phyloP scores from a whole-genome alignment of 805 yeast genomes.

The Naumovozyma castellii region DNA sequence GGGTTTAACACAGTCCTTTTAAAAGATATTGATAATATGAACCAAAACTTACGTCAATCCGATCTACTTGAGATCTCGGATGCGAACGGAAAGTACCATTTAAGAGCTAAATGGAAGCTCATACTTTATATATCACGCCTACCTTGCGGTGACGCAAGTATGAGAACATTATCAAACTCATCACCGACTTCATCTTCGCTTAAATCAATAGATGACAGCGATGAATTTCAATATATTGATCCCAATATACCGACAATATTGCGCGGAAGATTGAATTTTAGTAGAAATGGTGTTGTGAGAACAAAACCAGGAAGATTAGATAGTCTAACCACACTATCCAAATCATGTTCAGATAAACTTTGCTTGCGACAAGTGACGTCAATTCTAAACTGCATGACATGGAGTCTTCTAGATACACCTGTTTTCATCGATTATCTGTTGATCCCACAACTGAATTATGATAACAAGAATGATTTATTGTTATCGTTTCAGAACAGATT shows the following conservation, averaged over 20 bases:
- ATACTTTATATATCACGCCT: constrained; percentile 61
- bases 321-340: constrained; percentile 60
- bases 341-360: constrained; percentile 85
- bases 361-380: constrained; percentile 54
- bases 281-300: constrained; percentile 54
- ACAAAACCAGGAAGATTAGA: constrained; percentile 91
- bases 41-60: constrained; percentile 7
- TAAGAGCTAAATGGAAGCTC: constrained; percentile 35
- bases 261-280: constrained; percentile 59
- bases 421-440: constrained; percentile 40
- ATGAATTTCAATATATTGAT: constrained; percentile 21
- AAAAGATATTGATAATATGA: constrained; percentile 32
- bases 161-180: constrained; percentile 33
- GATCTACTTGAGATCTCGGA: constrained; percentile 4
- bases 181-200: too few relatives aligned
- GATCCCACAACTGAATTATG: constrained; percentile 27
- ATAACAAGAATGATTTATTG: neutral
- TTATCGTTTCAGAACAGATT: neutral
- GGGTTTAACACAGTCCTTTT: constrained; percentile 56
- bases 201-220: constrained; percentile 10
- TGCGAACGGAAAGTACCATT: constrained; percentile 14
- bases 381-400: constrained; percentile 39
- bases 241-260: constrained; percentile 23
- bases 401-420: constrained; percentile 27
- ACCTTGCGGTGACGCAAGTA: constrained; percentile 89